Conservation (phyloP, 495 filamentous ascomycete genomes). For the Daldinia concentrica region DNA sequence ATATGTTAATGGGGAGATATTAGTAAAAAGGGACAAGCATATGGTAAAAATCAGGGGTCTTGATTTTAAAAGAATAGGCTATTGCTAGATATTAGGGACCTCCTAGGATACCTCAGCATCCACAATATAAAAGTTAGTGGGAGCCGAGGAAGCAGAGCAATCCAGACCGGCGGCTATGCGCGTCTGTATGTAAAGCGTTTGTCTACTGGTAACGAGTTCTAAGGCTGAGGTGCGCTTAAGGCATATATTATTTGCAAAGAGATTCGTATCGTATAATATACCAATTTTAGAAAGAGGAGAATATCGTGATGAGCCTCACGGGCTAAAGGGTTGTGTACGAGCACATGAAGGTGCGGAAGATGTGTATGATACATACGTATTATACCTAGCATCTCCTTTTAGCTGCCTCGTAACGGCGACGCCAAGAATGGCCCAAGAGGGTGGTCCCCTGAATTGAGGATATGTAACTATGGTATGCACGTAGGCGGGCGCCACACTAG, state of each 20-base stretch:
- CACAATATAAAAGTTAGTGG: conserved; percentile 4
- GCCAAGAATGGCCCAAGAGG: conserved; percentile 23
- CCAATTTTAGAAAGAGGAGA: neutral
- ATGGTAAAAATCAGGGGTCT: conserved; percentile 7
- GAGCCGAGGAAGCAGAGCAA: conserved; percentile 24
- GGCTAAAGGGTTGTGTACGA: neutral
- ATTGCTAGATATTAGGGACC: conserved; percentile 4
- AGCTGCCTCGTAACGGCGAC: conserved; percentile 1
- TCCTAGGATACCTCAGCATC: neutral
- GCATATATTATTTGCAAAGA: neutral
- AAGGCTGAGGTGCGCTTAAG: neutral
- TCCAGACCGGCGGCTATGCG: conserved; percentile 30
- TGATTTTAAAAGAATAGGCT: conserved; percentile 17
- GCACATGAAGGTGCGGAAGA: neutral
- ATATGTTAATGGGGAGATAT: neutral
- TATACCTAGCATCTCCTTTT: neutral
- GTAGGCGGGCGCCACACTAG: conserved; percentile 3
- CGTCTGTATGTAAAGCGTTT: neutral
- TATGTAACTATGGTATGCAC: neutral
- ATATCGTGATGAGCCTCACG: neutral
- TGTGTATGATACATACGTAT: neutral
- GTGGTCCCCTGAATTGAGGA: conserved; percentile 11
- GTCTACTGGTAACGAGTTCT: neutral
- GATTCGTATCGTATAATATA: neutral
- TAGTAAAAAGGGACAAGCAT: conserved; percentile 8